Base-by-base conservation (phyloP, 1,139 yeast genomes). In the Lizanozyma gosingica region DNA sequence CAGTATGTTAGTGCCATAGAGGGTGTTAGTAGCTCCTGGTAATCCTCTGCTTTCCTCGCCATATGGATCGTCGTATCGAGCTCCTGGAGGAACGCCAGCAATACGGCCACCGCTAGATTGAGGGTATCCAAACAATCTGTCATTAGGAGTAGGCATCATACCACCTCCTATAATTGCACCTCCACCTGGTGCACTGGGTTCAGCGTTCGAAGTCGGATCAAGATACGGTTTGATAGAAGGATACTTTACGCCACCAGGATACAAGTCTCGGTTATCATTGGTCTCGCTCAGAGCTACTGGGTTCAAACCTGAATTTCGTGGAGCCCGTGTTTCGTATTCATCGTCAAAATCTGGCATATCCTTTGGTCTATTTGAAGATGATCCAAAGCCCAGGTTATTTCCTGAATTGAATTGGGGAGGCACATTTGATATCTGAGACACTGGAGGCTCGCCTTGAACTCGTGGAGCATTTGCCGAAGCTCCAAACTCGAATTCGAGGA, bases 21-120 rank as follows among this genome's bases (percentile, higher is more conserved):
- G 29, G 6, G 29, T 6, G 29, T 22, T 22, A 22, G 29, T 22
- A 6, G 29, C 29, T 2, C 71, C 70, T 0, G 80, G 79, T n/a
- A 75, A 56, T 0, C 79, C 79, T 44, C 57, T 57, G 0, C 79
- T 78, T 39, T 67, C 72, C 36, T 63, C 70, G 2, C 69, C 62
- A 40, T 65, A 56, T 0, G 83, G 83, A 45, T 76, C 80, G 49
- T 75, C 81, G 45, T 59, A 74, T 36, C 81, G 55, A 3, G 80
- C 76, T 1, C 80, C 80, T 1, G 69, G 67, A 9, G 77, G 76
- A 3, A 64, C 71, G 15, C 67, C 64, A 11, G 60, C 52, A 17
- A 60, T 43, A 40, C 49, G 48, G 3, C 60, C 60, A 9, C 51
- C 56, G 11, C 29, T 22, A 3, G 51, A 47, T 9, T 52, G 43